Evolutionary conservation across 306 rosid species (phyloP), one percentile per base, ranked within the genome.

Genomic region (Canavalia ensiformis): DNA sequence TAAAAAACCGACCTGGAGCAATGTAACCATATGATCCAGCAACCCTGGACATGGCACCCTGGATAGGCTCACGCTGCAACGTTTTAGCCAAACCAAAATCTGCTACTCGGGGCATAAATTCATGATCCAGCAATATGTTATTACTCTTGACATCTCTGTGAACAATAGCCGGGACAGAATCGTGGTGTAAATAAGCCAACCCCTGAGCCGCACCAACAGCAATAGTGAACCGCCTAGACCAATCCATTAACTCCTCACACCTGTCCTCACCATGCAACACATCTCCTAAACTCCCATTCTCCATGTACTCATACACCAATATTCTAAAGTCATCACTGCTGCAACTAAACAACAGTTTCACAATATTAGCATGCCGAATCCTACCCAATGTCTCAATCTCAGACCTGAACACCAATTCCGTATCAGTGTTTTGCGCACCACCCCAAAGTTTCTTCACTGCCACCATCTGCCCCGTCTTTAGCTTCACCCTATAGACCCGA

Each of bases 131-230:
- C 77, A 95, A 83, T 44, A 95, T 92, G 82, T 95, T 95, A 47
- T 92, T 95, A 35, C 98, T 95, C 97, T 95, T 95, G 9, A 93
- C 91, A 34, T 95, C 99, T 11, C 99, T 87, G 63, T 92, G 98
- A 68, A 95, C 82, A 34, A 95, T 88, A 0, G 91, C 63, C 0
- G 94, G 97, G 13, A 70, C 89, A 70, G 94, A 92, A 72, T 93
- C 97, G 52, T 93, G 98, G 58, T 92, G 97, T 1, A 94, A 84
- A 51, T 92, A 94, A 44, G 96, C 93, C 83, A 94, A 46, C 1
- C 97, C 98, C 41, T 87, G 82, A 37, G 96, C 94, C 1, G 92
- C 90, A 18, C 97, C 98, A 1, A 92, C 45, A 1, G 94, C 97
- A 46, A 93, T 82, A 4, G 7, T 13, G 35, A 84, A 85, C 83